Base-by-base conservation (phyloP, 2,329 filamentous ascomycete genomes). In the Alternaria sp. region DNA sequence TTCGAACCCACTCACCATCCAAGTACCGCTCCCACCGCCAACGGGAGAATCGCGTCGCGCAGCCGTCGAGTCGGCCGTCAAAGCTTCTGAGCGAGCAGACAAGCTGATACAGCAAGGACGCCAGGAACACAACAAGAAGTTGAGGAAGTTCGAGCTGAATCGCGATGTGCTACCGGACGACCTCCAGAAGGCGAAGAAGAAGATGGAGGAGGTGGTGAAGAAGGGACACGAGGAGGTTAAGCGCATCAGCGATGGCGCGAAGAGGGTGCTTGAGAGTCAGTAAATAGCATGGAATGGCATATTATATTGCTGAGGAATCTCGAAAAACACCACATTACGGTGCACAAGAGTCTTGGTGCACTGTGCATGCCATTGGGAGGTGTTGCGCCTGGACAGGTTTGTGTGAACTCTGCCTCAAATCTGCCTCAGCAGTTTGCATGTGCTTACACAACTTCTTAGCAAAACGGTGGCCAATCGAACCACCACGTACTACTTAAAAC, bases 1-100 rank as follows among this genome's bases (percentile, higher is more conserved):
- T 5, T 78, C 82, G 23, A 84, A 84, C 43, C 80, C 84, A 0
- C 80, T 83, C n/a, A 83, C 86, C 6, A 79, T 88, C 9, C 82
- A 85, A 53, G 81, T 89, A 17, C 83, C 85, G 19, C 83, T 88
- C 23, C 86, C 86, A 1, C 85, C 87, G 6, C 85, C 86, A 0
- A 89, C 86, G 0, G 86, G 85, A 53, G 86, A 88, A 66, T 82
- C 83, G n/a, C 79, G 85, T 25, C 80, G 82, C 50, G 71, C 71
- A 5, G 79, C 79, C 12, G 69, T 83, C 4, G 74, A 81, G 0
- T 66, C 72, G 6, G 81, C 83, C 10, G 70, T 72, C 7, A 82
- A 81, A 65, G 81, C 81, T 6, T 77, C 80, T 5, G 82, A 84
- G 57, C 77, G 77, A 19, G 83, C 83, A 1, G 76, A 78, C 53